Base-by-base conservation (phyloP, 176 grass and related monocot genomes). In the Oryza meridionalis region DNA sequence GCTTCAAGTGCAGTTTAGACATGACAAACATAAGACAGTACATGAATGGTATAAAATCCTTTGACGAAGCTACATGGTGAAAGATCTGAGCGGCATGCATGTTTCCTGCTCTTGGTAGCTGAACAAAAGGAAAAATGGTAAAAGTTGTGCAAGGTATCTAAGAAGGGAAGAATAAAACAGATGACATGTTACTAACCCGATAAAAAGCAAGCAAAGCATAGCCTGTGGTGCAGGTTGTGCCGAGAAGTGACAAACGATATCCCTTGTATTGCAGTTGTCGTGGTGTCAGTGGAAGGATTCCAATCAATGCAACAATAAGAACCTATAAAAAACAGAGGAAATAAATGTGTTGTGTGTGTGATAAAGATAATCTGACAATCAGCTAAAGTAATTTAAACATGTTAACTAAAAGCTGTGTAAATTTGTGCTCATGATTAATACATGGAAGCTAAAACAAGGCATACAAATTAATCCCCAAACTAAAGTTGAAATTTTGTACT, bases 41-140 rank as follows among this genome's bases (percentile, higher is more conserved):
- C 79, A 99, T 87, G 81, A 99, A 86, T 65, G 86, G 93, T 84
- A 99, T 59, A 71, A 99, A 96, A 88, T 99, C 97, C 86, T 99
- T 96, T 15, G 90, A 90, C 84, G 89, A 87, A 77, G 94, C 82
- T 67, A 96, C 75, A 82, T 26, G 84, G 65, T 99, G 88, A 84
- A 76, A 99, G 38, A 67, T 21, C 80, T 92, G 93, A 84, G 94
- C 72, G 11, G 71, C 88, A 55, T 85, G 80, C 67, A 86, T 58
- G 70, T 89, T 94, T 81, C 96, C 94, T 68, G 84, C 89, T 77
- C 96, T 88, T 72, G 96, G 91, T 91, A 91, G 82, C 97, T 99
- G 88, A 84, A 35, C 84, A 51, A 77, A 78, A 47, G 61, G 27
- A 11, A 29, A 82, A 85, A 66, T 75, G 63, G 14, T 66, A 85